These are phyloP conservation scores for Massarina eburnea DNA, from an alignment of 2,329 filamentous ascomycete species.

Conservation along the genomic window DNA sequence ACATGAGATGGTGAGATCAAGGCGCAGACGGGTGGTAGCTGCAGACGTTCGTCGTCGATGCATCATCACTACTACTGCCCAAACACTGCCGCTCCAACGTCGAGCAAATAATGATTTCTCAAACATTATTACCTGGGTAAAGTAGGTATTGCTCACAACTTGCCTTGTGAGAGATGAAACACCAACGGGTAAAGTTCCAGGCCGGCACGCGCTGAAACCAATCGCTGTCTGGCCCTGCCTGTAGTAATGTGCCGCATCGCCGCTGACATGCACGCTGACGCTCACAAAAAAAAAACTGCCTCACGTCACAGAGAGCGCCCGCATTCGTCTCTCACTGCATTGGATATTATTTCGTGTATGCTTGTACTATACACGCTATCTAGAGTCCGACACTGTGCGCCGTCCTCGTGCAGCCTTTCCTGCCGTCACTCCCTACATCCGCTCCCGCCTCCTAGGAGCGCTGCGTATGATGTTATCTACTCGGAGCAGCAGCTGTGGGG, in stretches of 20 bases:
- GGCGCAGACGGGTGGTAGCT: slow-evolving; percentile 4
- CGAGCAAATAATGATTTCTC: neutral
- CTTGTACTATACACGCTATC: neutral
- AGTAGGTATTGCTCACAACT: no score
- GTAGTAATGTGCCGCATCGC: neutral
- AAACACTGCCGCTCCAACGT: neutral
- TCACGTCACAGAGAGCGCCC: neutral
- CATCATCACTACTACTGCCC: neutral
- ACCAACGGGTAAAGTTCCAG: slow-evolving; percentile 14
- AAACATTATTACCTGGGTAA: no score
- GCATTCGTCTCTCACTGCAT: neutral
- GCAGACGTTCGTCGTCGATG: neutral
- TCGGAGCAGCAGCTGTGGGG: slow-evolving; percentile 73
- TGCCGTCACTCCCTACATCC: slow-evolving; percentile 56
- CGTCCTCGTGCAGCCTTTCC: slow-evolving; percentile 11
- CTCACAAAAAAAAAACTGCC: neutral
- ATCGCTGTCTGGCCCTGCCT: slow-evolving; percentile 6
- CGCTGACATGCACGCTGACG: slow-evolving; percentile 1
- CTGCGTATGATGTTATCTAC: slow-evolving; percentile 98
- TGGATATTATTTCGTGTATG: neutral
- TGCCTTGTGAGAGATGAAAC: slow-evolving; percentile 17
- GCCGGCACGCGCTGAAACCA: slow-evolving; percentile 13
- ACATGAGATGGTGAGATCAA: neutral
- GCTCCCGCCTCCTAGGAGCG: slow-evolving; percentile 79
- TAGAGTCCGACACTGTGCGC: neutral